These are phyloP conservation scores for Camillea tinctor DNA, from an alignment of 2,329 filamentous ascomycete species.

Conservation along the genomic window DNA sequence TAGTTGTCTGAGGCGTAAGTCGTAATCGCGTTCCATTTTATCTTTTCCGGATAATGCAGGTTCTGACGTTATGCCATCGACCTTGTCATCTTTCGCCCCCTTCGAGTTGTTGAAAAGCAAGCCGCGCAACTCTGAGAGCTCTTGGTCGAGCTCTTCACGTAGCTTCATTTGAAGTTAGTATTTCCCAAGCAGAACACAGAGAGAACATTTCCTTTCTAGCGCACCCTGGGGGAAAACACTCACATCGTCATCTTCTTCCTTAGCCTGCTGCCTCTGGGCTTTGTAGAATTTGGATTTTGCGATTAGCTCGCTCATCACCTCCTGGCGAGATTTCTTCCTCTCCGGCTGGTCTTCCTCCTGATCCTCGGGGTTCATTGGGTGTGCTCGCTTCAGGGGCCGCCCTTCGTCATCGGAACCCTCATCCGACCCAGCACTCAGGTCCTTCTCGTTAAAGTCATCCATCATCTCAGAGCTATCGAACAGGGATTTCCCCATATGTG, in stretches of 20 bases:
- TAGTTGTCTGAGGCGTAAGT: slow-evolving; percentile 77
- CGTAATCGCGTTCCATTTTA: slow-evolving; percentile 82
- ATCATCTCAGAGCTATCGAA: slow-evolving; percentile 53
- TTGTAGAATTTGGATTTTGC: slow-evolving; percentile 96
- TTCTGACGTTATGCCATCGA: slow-evolving; percentile 30
- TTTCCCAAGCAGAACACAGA: background rate
- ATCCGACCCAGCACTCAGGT: slow-evolving; percentile 61
- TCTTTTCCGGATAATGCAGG: slow-evolving; percentile 58
- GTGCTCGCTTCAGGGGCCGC: slow-evolving; percentile 56
- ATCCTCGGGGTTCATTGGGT: slow-evolving; percentile 48
- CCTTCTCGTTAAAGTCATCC: slow-evolving; percentile 81
- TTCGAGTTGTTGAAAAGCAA: slow-evolving; percentile 58
- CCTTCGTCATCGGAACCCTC: slow-evolving; percentile 54
- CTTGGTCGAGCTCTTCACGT: slow-evolving; percentile 79
- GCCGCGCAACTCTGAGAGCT: slow-evolving; percentile 71
- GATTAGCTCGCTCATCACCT: slow-evolving; percentile 97
- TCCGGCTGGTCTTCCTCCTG: slow-evolving; percentile 63
- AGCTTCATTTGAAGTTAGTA: background rate
- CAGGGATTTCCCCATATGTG: slow-evolving; percentile 78
- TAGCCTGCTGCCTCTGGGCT: slow-evolving; percentile 86
- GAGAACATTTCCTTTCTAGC: background rate
- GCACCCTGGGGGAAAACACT: background rate
- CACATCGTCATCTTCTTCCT: slow-evolving; percentile 90
- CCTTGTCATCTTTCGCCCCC: slow-evolving; percentile 34
- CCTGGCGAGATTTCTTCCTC: slow-evolving; percentile 90